phyloP scores from a whole-genome alignment of 2,329 filamentous ascomycete species.

The Periconia macrospinosa region DNA sequence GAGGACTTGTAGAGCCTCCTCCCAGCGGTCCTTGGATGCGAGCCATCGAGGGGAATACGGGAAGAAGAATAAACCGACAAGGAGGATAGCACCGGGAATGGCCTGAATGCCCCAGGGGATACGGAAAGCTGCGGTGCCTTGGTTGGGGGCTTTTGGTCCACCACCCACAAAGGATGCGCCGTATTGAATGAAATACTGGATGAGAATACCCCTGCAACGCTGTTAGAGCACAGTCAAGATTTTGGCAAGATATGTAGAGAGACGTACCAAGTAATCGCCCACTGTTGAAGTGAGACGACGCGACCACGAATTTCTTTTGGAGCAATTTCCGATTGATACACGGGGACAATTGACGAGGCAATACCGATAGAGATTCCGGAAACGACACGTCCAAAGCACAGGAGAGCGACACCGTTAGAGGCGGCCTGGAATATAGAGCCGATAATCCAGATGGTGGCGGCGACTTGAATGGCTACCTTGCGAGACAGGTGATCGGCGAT shows the following conservation, averaged over 20 bases:
- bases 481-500: conserved; percentile 51
- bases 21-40: conserved; percentile 67
- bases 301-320: conserved; percentile 54
- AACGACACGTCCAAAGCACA: conserved; percentile 66
- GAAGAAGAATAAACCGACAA: conserved; percentile 46
- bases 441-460: conserved; percentile 50
- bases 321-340: conserved; percentile 87
- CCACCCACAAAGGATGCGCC: conserved; percentile 60
- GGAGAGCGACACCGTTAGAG: conserved; percentile 42
- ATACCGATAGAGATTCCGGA: conserved; percentile 86
- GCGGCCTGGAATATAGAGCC: conserved; percentile 46
- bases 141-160: conserved; percentile 42
- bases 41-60: conserved; percentile 67
- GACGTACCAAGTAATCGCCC: conserved; percentile 67
- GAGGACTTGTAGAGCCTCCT: conserved; percentile 60
- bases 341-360: conserved; percentile 86
- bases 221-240: conserved; percentile 14
- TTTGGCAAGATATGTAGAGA: conserved; percentile 7
- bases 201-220: conserved; percentile 59
- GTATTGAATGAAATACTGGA: conserved; percentile 69
- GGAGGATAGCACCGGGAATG: conserved; percentile 43
- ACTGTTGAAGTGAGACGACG: conserved; percentile 67
- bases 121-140: conserved; percentile 46
- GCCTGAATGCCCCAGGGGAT: conserved; percentile 50
- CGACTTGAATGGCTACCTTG: conserved; percentile 47